phyloP scores from a whole-genome alignment of 345 rosid species.

The Euphorbia lathyris region DNA sequence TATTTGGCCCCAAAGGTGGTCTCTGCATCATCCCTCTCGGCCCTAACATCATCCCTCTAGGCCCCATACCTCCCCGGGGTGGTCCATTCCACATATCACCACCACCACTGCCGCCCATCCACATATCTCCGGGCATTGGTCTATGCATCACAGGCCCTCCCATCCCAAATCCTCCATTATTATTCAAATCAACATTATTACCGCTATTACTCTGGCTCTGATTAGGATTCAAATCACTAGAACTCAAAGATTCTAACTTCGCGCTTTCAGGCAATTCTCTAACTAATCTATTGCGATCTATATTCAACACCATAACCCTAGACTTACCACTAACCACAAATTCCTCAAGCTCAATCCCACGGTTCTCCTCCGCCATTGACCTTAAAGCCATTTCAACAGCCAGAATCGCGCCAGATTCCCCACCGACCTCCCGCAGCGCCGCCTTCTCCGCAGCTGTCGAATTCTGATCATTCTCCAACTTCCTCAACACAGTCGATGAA shows the following conservation, averaged over 20 bases:
- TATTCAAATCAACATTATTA: slow-evolving; percentile 24
- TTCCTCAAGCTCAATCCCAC: slow-evolving; percentile 78
- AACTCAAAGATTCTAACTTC: slow-evolving; percentile 31
- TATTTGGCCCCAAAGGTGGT: slow-evolving; percentile 38
- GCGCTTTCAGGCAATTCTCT: slow-evolving; percentile 76
- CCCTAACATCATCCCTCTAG: slow-evolving; percentile 44
- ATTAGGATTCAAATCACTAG: slow-evolving; percentile 22
- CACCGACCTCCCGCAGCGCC: slow-evolving; percentile 76
- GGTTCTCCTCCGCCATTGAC: slow-evolving; percentile 81
- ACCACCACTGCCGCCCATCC: slow-evolving; percentile 43
- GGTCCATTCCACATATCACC: slow-evolving; percentile 37
- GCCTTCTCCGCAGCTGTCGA: slow-evolving; percentile 65
- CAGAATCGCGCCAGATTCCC: slow-evolving; percentile 70
- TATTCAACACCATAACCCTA: slow-evolving; percentile 73
- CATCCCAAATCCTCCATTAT: slow-evolving; percentile 29
- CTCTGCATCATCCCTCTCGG: slow-evolving; percentile 42
- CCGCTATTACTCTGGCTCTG: slow-evolving; percentile 9
- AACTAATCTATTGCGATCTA: slow-evolving; percentile 65
- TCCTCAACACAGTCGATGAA: slow-evolving; percentile 74
- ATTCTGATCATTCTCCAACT: slow-evolving; percentile 81
- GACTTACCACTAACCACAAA: slow-evolving; percentile 82
- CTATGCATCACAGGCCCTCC: slow-evolving; percentile 40
- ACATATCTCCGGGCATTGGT: slow-evolving; percentile 50
- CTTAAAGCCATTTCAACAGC: slow-evolving; percentile 82
- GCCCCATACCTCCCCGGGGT: slow-evolving; percentile 51